phyloP scores from a whole-genome alignment of 2,329 filamentous ascomycete genomes.

The Ophiostoma triangulosporum region DNA sequence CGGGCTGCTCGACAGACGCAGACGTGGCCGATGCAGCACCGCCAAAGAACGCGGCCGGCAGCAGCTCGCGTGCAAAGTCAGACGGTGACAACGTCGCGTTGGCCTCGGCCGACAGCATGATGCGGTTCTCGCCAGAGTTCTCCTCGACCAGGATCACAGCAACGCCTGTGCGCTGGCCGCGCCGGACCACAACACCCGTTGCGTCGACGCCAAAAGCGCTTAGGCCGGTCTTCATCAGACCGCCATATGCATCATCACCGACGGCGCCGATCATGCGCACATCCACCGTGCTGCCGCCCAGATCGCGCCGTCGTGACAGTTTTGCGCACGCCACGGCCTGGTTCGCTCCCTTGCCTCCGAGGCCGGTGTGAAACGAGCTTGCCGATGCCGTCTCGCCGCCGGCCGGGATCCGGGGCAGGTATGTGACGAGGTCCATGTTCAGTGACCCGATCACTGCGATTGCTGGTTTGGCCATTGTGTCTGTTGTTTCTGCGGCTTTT shows the following conservation, averaged over 20 bases:
- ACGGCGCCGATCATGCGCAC: conserved; percentile 68
- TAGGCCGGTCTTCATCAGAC: conserved; percentile 44
- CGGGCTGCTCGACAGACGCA: conserved; percentile 18
- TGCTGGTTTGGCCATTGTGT: conserved; percentile 19
- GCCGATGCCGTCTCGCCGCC: conserved; percentile 82
- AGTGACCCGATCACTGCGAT: conserved; percentile 86
- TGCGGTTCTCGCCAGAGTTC: conserved; percentile 60
- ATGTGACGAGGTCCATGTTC: conserved; percentile 85
- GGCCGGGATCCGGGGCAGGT: conserved; percentile 68
- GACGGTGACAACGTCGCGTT: conserved; percentile 36
- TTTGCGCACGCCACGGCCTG: conserved; percentile 83
- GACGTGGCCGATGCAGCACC: conserved; percentile 26
- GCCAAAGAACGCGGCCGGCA: conserved; percentile 12
- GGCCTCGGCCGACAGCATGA: conserved; percentile 58
- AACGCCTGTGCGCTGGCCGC: conserved; percentile 49
- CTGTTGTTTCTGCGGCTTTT: not conserved
- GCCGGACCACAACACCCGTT: conserved; percentile 31
- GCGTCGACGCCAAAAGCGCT: conserved; percentile 48
- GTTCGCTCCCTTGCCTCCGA: conserved; percentile 91
- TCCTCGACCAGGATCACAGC: conserved; percentile 67
- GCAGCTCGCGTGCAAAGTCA: not conserved
- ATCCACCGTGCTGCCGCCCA: conserved; percentile 19
- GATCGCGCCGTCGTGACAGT: conserved; percentile 45
- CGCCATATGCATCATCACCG: conserved; percentile 53
- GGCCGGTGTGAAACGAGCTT: conserved; percentile 61